Evolutionary conservation across 805 yeast genomes (phyloP).

Genomic region (Schizosaccharomyces octosporus): DNA sequence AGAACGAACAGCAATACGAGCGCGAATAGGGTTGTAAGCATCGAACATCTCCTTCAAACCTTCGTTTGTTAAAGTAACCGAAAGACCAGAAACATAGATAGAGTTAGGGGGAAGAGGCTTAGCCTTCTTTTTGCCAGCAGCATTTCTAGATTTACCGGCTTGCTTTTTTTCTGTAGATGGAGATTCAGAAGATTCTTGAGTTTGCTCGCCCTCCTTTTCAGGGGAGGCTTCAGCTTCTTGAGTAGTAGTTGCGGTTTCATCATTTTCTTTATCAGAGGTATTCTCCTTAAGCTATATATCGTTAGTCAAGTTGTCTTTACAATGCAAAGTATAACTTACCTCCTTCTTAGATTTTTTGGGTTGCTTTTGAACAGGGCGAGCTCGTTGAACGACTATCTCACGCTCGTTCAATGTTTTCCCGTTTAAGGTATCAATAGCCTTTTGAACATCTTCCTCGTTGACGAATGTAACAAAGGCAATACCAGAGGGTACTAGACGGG

Average conservation of each 20-base stretch:
- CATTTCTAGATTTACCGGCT: neutral
- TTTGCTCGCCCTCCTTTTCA: neutral
- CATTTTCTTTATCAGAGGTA: neutral
- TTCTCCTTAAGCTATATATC: neutral
- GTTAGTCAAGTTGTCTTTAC: neutral
- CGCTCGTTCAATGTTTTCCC: slow-evolving; percentile 16
- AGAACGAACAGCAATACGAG: slow-evolving; percentile 31
- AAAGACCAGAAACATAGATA: slow-evolving; percentile 22
- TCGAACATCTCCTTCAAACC: slow-evolving; percentile 9
- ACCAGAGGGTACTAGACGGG: slow-evolving; percentile 23
- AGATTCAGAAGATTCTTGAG: neutral
- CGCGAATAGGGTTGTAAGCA: slow-evolving; percentile 26
- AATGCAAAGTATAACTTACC: neutral
- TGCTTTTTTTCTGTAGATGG: neutral
- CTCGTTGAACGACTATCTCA: slow-evolving; percentile 6
- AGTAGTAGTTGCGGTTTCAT: neutral
- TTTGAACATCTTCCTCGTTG: slow-evolving; percentile 19
- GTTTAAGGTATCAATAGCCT: slow-evolving; percentile 20
- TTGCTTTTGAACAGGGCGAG: slow-evolving; percentile 6
- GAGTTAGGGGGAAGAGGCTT: slow-evolving; percentile 18
- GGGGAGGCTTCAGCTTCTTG: neutral
- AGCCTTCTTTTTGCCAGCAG: neutral
- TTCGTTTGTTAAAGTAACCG: neutral
- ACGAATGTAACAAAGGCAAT: slow-evolving; percentile 28
- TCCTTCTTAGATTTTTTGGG: slow-evolving; percentile 3